Evolutionary conservation across 2,329 filamentous ascomycete genomes (phyloP).

Genomic region (Tolypocladium cylindrosporum): DNA sequence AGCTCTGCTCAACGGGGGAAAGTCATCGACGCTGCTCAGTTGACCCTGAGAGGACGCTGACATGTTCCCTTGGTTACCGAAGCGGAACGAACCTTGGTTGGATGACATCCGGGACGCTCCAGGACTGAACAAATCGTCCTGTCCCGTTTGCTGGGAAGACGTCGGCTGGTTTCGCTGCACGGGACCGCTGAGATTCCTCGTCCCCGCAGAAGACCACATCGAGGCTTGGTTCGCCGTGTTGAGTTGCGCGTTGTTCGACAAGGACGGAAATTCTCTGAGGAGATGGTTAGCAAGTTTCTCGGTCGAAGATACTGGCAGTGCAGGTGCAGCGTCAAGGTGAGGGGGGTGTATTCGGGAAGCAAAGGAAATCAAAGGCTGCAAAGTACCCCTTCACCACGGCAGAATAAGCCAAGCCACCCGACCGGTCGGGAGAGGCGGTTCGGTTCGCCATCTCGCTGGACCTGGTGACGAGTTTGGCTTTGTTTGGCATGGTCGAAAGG

Average conservation of each 20-base stretch:
- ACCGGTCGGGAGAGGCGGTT: conserved; percentile 1
- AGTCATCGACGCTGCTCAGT: conserved; percentile 45
- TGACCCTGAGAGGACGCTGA: conserved; percentile 36
- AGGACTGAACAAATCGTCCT: conserved; percentile 35
- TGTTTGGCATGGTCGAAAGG: conserved; percentile 4
- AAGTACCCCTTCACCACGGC: conserved; percentile 21
- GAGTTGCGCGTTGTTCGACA: conserved; percentile 51
- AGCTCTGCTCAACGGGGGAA: conserved; percentile 50
- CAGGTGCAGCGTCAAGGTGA: background rate
- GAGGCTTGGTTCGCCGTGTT: conserved; percentile 37
- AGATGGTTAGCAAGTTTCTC: conserved; percentile 30
- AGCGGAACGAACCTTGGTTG: conserved; percentile 42
- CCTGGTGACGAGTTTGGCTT: conserved; percentile 7
- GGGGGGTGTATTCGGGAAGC: background rate
- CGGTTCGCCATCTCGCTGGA: conserved; percentile 2
- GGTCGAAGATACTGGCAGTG: conserved; percentile 14
- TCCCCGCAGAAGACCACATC: conserved; percentile 43
- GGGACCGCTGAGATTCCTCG: conserved; percentile 36
- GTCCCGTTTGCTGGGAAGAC: conserved; percentile 40
- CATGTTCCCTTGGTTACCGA: conserved; percentile 35
- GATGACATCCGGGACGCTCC: conserved; percentile 28
- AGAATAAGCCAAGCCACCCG: conserved; percentile 14
- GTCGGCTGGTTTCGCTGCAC: conserved; percentile 42
- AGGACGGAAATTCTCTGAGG: conserved; percentile 54
- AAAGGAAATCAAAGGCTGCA: background rate